Evolutionary conservation across 805 yeast genomes (phyloP), one percentile per base, ranked within the genome.

Genomic region (Metschnikowia koreensis): DNA sequence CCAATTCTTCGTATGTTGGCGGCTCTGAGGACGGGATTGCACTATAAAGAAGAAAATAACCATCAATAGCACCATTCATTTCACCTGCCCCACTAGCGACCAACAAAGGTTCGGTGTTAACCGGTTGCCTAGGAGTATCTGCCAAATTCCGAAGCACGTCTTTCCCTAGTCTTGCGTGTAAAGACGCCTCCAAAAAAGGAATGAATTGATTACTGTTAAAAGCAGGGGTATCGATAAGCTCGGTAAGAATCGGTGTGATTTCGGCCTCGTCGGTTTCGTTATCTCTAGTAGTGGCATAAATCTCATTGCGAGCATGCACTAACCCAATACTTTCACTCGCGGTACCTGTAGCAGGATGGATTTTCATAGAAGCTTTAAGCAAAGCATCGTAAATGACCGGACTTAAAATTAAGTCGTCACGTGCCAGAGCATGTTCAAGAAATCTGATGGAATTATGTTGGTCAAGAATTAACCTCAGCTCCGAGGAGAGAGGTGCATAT

Each of bases 1-100:
- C 27, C 27, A 46, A 50, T 57, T 55, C 58, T 12, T 75, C 76
- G 59, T 86, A 86, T 0, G 74, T 67, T 1, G 92, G 92, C 0
- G 89, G 89, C 44, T 71, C 73, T 33, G 71, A 59, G 22, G 80
- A 75, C 0, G 96, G 94, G 2, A 87, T 80, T 2, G 89, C 84
- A 50, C 84, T 79, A 65, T 86, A 87, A 44, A 84, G 82, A 37
- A 86, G 74, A 41, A 86, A 72, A 64, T 87, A 87, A 0, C 92
- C 93, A 63, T 86, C 86, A n/a, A 87, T 78, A 33, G 81, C 75
- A 5, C 91, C 92, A 62, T 87, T 86, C 58, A 87, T 66, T 53
- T 86, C 93, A 41, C 89, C 80, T 6, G 91, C 88, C 1, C 94
- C 94, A 38, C 89, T 83, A 6, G 90, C 93, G 3, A 85, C 88